Percentiles rank a stretch among this genome's conserved stretches.
These are phyloP conservation scores for Aspergillus sp. DNA, from an alignment of 2,329 filamentous ascomycete genomes.

Conservation along the genomic window DNA sequence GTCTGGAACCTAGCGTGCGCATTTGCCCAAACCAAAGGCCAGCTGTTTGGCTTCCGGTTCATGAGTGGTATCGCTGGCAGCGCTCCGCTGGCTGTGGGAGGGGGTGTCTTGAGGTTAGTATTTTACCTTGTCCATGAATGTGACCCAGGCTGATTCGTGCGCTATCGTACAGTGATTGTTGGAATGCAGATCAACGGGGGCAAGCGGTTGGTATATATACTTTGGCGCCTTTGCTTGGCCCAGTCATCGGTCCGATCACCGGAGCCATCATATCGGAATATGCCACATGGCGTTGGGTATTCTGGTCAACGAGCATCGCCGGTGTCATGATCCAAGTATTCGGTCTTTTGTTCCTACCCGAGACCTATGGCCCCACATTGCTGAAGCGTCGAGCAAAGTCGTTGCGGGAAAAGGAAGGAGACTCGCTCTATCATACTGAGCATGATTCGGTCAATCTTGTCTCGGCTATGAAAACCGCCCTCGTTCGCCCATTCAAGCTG, in stretches of 20 bases:
- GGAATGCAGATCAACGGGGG: conserved; percentile 64
- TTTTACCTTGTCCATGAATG: neutral
- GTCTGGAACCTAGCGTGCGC: conserved; percentile 11
- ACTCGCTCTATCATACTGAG: neutral
- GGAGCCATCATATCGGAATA: conserved; percentile 68
- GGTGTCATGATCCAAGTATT: conserved; percentile 55
- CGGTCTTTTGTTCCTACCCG: conserved; percentile 64
- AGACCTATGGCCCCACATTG: conserved; percentile 70
- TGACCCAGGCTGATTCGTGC: neutral
- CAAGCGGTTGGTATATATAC: conserved; percentile 65
- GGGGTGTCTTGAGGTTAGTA: neutral
- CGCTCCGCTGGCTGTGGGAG: neutral
- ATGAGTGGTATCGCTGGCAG: neutral
- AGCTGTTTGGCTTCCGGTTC: neutral
- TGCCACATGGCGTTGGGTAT: conserved; percentile 35
- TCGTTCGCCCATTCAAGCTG: conserved; percentile 61
- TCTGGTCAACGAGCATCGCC: conserved; percentile 64
- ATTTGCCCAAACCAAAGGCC: conserved; percentile 41
- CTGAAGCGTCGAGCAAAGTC: conserved; percentile 59
- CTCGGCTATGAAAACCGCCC: conserved; percentile 38
- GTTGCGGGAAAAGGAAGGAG: conserved; percentile 43
- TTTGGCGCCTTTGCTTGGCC: conserved; percentile 66
- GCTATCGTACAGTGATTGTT: conserved; percentile 56
- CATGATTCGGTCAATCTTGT: conserved; percentile 21
- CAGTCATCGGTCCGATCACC: conserved; percentile 70